These are phyloP conservation scores for Trichoderma reesei DNA, from an alignment of 495 filamentous ascomycete species.

Conservation along the genomic window DNA sequence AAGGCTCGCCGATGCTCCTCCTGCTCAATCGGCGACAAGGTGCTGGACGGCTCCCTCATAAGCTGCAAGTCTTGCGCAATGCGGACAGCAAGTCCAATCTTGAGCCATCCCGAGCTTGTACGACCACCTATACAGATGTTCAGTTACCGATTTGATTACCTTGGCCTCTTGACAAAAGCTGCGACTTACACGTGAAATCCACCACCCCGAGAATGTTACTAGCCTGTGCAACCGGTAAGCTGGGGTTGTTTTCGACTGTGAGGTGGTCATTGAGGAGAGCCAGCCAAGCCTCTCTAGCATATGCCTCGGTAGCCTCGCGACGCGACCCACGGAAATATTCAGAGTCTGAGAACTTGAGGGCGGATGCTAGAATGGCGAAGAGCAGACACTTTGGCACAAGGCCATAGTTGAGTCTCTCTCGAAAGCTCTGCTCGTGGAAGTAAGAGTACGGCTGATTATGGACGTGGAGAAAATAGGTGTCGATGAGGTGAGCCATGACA, in stretches of 20 bases:
- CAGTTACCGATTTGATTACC: neutral
- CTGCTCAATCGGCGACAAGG: neutral
- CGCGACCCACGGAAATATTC: neutral
- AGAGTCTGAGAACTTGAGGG: neutral
- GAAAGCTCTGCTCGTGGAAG: slow-evolving; percentile 4
- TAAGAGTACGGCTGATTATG: slow-evolving; percentile 1
- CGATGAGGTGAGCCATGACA: slow-evolving; percentile 2
- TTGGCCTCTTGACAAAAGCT: neutral
- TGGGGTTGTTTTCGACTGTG: neutral
- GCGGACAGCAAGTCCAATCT: slow-evolving; percentile 4
- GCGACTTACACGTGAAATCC: neutral
- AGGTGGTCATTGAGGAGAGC: neutral
- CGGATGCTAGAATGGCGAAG: neutral
- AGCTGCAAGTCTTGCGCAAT: slow-evolving; percentile 4
- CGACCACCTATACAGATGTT: neutral
- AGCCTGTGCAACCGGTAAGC: neutral
- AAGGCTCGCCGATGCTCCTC: neutral
- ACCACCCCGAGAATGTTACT: neutral
- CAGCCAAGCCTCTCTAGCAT: neutral
- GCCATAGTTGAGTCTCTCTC: neutral
- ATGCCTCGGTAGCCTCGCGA: slow-evolving; percentile 1
- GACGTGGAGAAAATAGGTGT: neutral
- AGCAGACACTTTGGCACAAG: neutral
- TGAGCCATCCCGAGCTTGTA: neutral
- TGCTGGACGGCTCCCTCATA: neutral